Evolutionary conservation across 129 eudicot genomes (phyloP).

Genomic region (Centrapalus pauciflorus): DNA sequence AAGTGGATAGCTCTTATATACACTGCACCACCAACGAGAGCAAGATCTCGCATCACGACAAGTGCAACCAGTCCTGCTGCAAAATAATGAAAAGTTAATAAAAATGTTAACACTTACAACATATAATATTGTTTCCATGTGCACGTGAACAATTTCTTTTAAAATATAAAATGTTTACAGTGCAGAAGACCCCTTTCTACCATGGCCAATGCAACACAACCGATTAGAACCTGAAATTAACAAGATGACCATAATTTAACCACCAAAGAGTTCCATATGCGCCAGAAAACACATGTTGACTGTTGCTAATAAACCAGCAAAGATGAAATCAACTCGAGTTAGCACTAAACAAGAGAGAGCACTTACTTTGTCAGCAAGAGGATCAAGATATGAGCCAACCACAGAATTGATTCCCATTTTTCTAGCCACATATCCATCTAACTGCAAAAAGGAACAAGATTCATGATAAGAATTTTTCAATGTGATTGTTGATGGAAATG

Average conservation of each 20-base stretch:
- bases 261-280: constrained; percentile 5
- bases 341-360: constrained; percentile 1
- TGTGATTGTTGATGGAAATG: background rate
- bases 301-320: background rate
- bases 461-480: background rate
- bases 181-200: constrained; percentile 79
- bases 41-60: constrained; percentile 79
- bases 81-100: constrained; percentile 1
- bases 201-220: constrained; percentile 91
- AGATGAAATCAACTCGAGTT: background rate
- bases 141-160: no score
- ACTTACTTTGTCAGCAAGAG: constrained; percentile 95
- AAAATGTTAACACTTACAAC: background rate
- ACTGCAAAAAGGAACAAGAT: constrained; percentile 39
- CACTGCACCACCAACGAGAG: constrained; percentile 89
- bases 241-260: constrained; percentile 1
- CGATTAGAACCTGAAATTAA: constrained; percentile 71
- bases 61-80: constrained; percentile 91
- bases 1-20: constrained; percentile 80
- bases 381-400: constrained; percentile 98
- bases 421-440: constrained; percentile 94
- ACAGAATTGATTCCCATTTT: constrained; percentile 93
- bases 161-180: constrained; percentile 70
- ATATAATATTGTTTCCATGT: no score
- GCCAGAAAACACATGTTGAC: background rate